Evolutionary conservation across 2,329 filamentous ascomycete genomes (phyloP), one percentile per base, ranked within the genome.

Genomic region (Apiospora sp.): DNA sequence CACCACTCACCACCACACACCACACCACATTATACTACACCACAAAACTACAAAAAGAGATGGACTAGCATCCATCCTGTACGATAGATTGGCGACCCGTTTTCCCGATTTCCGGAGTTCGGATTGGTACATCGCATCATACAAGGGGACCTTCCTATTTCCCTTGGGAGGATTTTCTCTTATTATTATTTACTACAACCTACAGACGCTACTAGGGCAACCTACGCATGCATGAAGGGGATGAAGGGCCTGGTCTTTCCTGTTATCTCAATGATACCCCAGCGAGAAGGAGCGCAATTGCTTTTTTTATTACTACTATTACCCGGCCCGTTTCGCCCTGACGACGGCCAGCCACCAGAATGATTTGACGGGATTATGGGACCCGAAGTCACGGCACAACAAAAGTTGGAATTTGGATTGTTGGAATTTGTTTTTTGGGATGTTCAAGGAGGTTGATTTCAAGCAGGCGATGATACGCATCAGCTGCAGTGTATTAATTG

Each of bases 61-160:
- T 70, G 67, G 72, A 64, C 41, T 68, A 48, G 27, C 10, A 34
- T 51, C 61, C n/a, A 72, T 73, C 71, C 70, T 64, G 67, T 70
- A 70, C 68, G 19, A 58, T 70, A 70, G 67, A 72, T 34, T 61
- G 71, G 67, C 71, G 64, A 71, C 34, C 71, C 54, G 48, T 67
- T 68, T 71, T 51, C 69, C 69, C 54, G 54, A 37, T 71, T 73
- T 71, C 51, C 24, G 41, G 68, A 70, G 48, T 58, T 43, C 68
- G 70, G 67, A 71, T 30, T 61, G 69, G 69, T 51, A 44, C 68
- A 68, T 48, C 68, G 69, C 71, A 72, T 71, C 58, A 72, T 72
- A 71, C 61, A 43, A 46, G n/a, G 49, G 69, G 69, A 64, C 68
- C 34, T 69, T 70, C 46, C 64, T 24, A 71, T 68, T 71, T 68